These are phyloP conservation scores for Talaromyces marneffei DNA, from an alignment of 2,329 filamentous ascomycete species.

Conservation along the genomic window DNA sequence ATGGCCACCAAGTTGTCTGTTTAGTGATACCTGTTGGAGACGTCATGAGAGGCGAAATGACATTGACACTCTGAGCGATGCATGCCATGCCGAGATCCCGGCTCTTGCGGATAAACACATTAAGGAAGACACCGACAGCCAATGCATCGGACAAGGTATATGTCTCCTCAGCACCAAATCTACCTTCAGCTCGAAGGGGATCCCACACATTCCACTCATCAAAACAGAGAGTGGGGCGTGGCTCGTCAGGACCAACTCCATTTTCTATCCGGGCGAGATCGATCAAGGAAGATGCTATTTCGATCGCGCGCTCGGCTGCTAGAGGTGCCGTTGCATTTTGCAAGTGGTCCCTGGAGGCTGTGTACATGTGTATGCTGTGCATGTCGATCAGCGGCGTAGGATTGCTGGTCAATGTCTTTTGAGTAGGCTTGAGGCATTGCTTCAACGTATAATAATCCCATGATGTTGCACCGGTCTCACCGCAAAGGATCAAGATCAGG, in stretches of 20 bases:
- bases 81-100: constrained; percentile 70
- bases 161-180: constrained; percentile 64
- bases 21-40: constrained; percentile 57
- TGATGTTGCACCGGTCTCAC: constrained; percentile 60
- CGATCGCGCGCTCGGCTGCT: constrained; percentile 66
- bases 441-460: constrained; percentile 73
- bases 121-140: constrained; percentile 69
- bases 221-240: constrained; percentile 67
- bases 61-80: constrained; percentile 72
- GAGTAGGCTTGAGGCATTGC: constrained; percentile 55
- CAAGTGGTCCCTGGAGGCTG: constrained; percentile 52
- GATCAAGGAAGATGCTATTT: constrained; percentile 62
- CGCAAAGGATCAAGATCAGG: constrained; percentile 67
- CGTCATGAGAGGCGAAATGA: constrained; percentile 72
- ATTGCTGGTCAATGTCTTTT: constrained; percentile 38
- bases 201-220: constrained; percentile 87
- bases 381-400: constrained; percentile 58
- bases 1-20: constrained; percentile 71
- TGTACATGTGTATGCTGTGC: constrained; percentile 78
- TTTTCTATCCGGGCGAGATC: constrained; percentile 69
- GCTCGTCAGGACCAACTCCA: constrained; percentile 48
- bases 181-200: constrained; percentile 63
- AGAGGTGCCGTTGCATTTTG: constrained; percentile 59
- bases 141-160: constrained; percentile 72
- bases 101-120: constrained; percentile 68